Evolutionary conservation across 495 filamentous ascomycete species (phyloP).

Genomic region (Xylaria flabelliformis): DNA sequence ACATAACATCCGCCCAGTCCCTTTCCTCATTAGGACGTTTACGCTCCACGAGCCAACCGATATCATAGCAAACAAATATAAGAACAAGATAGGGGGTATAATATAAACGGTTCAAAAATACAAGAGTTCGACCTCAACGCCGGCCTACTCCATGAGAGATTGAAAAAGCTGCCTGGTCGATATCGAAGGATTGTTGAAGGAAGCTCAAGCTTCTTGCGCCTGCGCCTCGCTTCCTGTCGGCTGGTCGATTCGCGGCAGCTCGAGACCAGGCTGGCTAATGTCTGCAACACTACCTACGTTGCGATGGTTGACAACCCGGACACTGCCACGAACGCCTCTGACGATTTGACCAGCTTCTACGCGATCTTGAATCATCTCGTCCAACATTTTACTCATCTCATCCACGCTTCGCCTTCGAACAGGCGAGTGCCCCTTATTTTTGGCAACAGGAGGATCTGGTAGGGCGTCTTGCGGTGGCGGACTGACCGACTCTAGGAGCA

Average conservation of each 20-base stretch:
- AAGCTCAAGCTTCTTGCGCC: slow-evolving; percentile 45
- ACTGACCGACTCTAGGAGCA: slow-evolving; percentile 45
- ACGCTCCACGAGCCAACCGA: slow-evolving; percentile 36
- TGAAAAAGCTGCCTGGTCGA: slow-evolving; percentile 32
- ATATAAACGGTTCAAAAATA: slow-evolving; percentile 34
- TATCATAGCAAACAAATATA: slow-evolving; percentile 41
- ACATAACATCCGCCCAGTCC: slow-evolving; percentile 31
- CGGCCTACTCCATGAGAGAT: slow-evolving; percentile 39
- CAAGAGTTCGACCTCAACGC: slow-evolving; percentile 35
- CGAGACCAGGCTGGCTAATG: slow-evolving; percentile 35
- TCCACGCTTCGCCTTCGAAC: slow-evolving; percentile 71
- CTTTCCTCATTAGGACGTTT: slow-evolving; percentile 39
- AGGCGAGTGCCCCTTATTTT: slow-evolving; percentile 43
- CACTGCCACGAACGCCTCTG: slow-evolving; percentile 63
- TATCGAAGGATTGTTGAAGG: background rate
- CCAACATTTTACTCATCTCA: slow-evolving; percentile 87
- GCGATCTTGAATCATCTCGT: slow-evolving; percentile 92
- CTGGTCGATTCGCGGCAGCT: slow-evolving; percentile 44
- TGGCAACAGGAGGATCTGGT: slow-evolving; percentile 43
- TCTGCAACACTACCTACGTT: slow-evolving; percentile 36
- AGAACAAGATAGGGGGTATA: slow-evolving; percentile 42
- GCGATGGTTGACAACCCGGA: slow-evolving; percentile 51
- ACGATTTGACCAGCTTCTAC: slow-evolving; percentile 73
- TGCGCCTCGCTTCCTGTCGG: slow-evolving; percentile 39
- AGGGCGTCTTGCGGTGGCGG: slow-evolving; percentile 47